A percentile compares a stretch with the other conserved stretches of the same genome.
These are phyloP conservation scores for Trametes cinnabarina DNA, from an alignment of 768 basidiomycete species.

Conservation along the genomic window DNA sequence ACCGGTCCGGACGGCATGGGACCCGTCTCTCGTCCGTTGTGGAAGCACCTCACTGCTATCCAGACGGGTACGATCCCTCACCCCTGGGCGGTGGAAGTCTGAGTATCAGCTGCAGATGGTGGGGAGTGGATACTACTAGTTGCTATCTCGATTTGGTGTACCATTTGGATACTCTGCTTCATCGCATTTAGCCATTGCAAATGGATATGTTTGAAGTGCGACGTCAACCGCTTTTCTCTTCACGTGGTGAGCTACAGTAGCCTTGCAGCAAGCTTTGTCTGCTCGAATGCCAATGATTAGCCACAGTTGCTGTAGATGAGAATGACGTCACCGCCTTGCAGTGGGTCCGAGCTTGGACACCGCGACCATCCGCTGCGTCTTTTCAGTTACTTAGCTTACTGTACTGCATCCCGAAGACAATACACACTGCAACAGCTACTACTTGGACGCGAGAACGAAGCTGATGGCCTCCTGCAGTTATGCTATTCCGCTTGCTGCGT, in stretches of 20 bases:
- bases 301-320: not conserved
- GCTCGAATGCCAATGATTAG: no score
- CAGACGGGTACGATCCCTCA: conserved; percentile 74
- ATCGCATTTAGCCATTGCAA: no score
- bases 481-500: not conserved
- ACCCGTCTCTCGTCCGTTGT: conserved; percentile 50
- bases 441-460: not conserved
- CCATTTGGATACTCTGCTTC: no score
- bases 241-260: no score
- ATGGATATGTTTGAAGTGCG: no score
- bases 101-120: not conserved
- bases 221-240: no score
- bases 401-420: no score
- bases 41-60: conserved; percentile 52
- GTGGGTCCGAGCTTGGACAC: not conserved
- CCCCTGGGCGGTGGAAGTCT: conserved; percentile 71
- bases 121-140: no score
- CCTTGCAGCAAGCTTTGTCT: no score
- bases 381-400: no score
- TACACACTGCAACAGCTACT: not conserved
- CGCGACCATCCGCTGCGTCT: no score
- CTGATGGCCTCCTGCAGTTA: conserved; percentile 1
- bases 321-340: not conserved
- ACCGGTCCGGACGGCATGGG: conserved; percentile 74
- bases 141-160: no score